Base-by-base conservation (phyloP, 2,329 filamentous ascomycete genomes). In the Trichoderma koningiopsis region DNA sequence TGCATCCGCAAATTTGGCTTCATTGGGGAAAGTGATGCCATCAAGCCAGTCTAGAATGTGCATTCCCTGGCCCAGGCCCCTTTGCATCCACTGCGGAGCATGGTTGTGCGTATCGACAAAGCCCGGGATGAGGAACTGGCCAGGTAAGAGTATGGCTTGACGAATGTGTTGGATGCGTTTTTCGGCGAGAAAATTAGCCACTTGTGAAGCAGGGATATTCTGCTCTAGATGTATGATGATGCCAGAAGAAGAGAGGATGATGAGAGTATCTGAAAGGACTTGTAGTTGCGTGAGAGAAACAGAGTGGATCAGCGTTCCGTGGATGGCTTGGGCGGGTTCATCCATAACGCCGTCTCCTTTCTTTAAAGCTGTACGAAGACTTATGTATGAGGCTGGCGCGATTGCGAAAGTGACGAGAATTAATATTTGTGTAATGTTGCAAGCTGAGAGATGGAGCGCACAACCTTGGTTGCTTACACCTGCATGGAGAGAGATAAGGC, bases 91-190 rank as follows among this genome's bases (percentile, higher is more conserved):
- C 72, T 87, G 84, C 49, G 89, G 89, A 0, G 89, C 89, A 74
- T 92, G 89, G 70, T 89, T 90, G 77, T 91, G 89, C 1, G 88
- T 91, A 79, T 91, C 89, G 65, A 91, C 80, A 73, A 89, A 86
- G 55, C 87, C 87, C 0, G 88, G 87, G 68, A 88, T 83, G 59
- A 89, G 77, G 73, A 89, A 88, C 57, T 86, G 78, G 49, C 81
- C 82, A 8, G 75, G 78, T 2, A 72, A 47, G 3, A 87, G 79
- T 14, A 66, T 62, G 1, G 37, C 62, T 10, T 75, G 35, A 3
- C 68, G 67, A n/a, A 31, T 37, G 7, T 68, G 62, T 5, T 55
- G 37, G 31, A 67, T 31, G 4, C 31, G 52, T 27, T 74, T 70
- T 33, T 70, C 16, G 11, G 53, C 27, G 31, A 78, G 70, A 0